Base-by-base conservation (phyloP, 148 eudicot species). In the Suaeda aralocaspica region DNA sequence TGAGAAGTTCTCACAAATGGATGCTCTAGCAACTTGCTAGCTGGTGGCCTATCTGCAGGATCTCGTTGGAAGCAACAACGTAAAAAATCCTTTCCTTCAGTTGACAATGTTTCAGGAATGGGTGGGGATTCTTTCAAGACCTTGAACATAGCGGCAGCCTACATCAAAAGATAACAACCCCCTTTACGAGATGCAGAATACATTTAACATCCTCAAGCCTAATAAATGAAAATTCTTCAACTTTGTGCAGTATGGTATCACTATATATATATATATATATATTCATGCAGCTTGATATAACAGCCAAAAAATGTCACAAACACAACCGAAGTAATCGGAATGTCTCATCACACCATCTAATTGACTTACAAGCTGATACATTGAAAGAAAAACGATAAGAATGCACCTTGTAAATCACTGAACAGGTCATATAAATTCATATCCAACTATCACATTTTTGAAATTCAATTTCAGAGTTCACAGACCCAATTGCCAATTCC, bases 71-170 rank as follows among this genome's bases (percentile, higher is more conserved):
- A 87, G 82, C 97, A 94, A 82, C 89, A 76, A 34, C 62, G 78
- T 58, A 94, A 75, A 69, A 94, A 94, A 83, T 94, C 92, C 73
- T 91, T 87, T 44, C 97, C 97, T 50, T 94, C 97, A 7, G 82
- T 67, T 63, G 98, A 94, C 80, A 94, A 53, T 41, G 79, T 75
- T 82, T 86, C 89, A 39, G 98, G 98, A 52, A 93, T 69, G 26
- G 97, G 85, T 19, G 98, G 98, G 63, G 88, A 83, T 80, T 94
- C 97, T 70, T 72, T 84, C 80, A 89, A 55, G 72, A 87, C 97
- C 84, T 88, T 94, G 83, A 91, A 94, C 92, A 94, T 82, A 61
- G 98, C 98, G 52, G 98, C 98, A 74, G 92, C 86, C 98, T 93
- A 84, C 64, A 78, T 61, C 5, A 53, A 44, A n/a, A 21, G 19